Conservation (phyloP, 306 rosid genomes). For the Rubus idaeus region DNA sequence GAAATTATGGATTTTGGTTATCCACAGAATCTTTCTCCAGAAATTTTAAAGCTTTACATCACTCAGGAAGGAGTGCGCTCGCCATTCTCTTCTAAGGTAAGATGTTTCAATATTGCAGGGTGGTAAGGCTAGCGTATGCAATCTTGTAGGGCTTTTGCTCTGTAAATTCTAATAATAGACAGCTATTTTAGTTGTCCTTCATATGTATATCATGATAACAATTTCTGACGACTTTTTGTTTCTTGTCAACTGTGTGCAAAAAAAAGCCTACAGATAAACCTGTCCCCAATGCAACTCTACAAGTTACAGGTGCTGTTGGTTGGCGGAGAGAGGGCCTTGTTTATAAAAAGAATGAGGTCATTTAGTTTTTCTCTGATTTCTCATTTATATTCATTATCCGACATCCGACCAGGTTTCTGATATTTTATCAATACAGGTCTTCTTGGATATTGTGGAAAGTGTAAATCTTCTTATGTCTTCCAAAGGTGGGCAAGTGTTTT, state of each 20-base stretch:
- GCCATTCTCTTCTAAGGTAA: slow-evolving; percentile 96
- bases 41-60: slow-evolving; percentile 91
- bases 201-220: slow-evolving; percentile 2
- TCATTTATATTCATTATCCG: slow-evolving; percentile 15
- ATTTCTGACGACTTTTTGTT: slow-evolving; percentile 3
- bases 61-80: slow-evolving; percentile 99
- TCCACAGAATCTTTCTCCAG: slow-evolving; percentile 97
- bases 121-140: neutral
- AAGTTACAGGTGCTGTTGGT: slow-evolving; percentile 97
- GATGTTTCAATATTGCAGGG: slow-evolving; percentile 12
- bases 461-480: slow-evolving; percentile 97
- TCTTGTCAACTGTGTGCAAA: slow-evolving; percentile 6
- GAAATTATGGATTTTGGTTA: slow-evolving; percentile 99
- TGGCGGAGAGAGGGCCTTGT: slow-evolving; percentile 95
- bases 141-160: neutral
- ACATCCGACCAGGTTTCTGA: slow-evolving; percentile 8
- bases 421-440: slow-evolving; percentile 54
- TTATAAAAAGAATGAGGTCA: slow-evolving; percentile 88
- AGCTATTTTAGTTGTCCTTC: neutral
- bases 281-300: slow-evolving; percentile 91
- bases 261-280: slow-evolving; percentile 61
- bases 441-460: slow-evolving; percentile 90
- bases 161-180: neutral
- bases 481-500: slow-evolving; percentile 57
- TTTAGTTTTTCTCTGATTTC: slow-evolving; percentile 1